A percentile compares a stretch with the other conserved stretches of the same genome.
phyloP scores from a whole-genome alignment of 768 basidiomycete species.

The Dictyophora rubrovolvata region DNA sequence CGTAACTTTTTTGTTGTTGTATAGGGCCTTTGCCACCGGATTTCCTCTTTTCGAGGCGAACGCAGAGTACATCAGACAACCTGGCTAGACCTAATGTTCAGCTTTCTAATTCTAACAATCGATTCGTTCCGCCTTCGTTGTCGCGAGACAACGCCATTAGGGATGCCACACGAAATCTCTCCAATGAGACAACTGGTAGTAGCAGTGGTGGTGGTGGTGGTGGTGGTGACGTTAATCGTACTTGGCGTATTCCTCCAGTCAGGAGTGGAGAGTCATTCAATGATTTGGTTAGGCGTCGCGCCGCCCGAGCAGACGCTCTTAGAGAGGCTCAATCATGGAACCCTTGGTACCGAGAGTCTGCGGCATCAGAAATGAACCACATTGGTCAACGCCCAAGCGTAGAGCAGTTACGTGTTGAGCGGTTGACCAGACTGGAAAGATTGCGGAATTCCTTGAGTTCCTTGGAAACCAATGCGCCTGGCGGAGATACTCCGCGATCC shows the following conservation, averaged over 20 bases:
- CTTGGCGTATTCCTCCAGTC: not conserved
- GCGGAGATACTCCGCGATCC: not conserved
- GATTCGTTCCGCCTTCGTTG: not conserved
- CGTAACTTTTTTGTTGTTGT: not conserved
- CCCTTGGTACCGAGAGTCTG: no score
- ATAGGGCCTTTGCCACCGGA: not conserved
- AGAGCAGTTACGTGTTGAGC: not conserved
- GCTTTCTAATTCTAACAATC: not conserved
- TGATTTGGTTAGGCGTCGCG: constrained; percentile 5
- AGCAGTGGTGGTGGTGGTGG: not conserved
- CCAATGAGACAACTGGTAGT: not conserved
- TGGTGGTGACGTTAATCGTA: not conserved
- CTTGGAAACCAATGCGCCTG: not conserved
- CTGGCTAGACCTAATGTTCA: not conserved
- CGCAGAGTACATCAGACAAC: not conserved
- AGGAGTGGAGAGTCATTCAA: not conserved
- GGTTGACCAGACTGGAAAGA: not conserved
- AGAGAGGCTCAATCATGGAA: not conserved
- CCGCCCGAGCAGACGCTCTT: constrained; percentile 4
- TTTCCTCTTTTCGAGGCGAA: not conserved
- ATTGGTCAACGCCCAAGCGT: not conserved
- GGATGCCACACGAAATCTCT: not conserved
- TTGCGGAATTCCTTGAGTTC: not conserved
- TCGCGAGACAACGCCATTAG: not conserved
- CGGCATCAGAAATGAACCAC: not conserved